phyloP scores from a whole-genome alignment of 768 basidiomycete genomes.

The Neoboletus magnificus region DNA sequence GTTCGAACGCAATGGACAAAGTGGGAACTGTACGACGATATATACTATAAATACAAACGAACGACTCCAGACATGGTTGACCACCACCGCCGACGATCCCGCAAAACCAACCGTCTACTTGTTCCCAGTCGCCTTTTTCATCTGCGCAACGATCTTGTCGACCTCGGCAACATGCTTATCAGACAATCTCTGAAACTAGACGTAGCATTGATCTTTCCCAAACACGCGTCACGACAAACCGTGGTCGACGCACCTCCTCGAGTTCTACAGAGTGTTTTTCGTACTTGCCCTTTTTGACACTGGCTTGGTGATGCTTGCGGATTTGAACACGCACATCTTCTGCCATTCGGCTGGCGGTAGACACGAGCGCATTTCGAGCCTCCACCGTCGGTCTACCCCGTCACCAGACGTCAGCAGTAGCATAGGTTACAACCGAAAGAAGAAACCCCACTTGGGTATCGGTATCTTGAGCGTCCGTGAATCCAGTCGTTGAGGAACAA shows the following conservation, averaged over 20 bases:
- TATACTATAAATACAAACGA: background rate
- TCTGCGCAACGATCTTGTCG: constrained; percentile 58
- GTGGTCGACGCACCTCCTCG: constrained; percentile 47
- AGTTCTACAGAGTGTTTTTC: constrained; percentile 65
- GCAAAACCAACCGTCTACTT: constrained; percentile 15
- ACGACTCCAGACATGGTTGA: background rate
- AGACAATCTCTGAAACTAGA: constrained; percentile 75
- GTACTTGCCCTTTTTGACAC: constrained; percentile 66
- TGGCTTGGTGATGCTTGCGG: constrained; percentile 64
- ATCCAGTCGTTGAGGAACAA: constrained; percentile 71
- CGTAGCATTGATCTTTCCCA: background rate
- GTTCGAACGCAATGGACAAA: constrained; percentile 3
- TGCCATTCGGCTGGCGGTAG: constrained; percentile 56
- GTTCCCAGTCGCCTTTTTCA: constrained; percentile 54
- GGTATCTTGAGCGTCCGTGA: constrained; percentile 72
- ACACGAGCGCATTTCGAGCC: constrained; percentile 53
- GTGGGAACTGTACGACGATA: too few species aligned
- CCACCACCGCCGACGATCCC: background rate
- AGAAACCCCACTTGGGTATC: constrained; percentile 64
- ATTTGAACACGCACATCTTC: constrained; percentile 77
- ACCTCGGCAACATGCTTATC: constrained; percentile 62
- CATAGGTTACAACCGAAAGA: background rate
- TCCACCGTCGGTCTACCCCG: constrained; percentile 70
- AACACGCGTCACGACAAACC: background rate
- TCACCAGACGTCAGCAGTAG: background rate